A percentile compares a stretch with the other conserved stretches of the same genome.
phyloP scores from a whole-genome alignment of 495 filamentous ascomycete species.

The Venustampulla echinocandica region DNA sequence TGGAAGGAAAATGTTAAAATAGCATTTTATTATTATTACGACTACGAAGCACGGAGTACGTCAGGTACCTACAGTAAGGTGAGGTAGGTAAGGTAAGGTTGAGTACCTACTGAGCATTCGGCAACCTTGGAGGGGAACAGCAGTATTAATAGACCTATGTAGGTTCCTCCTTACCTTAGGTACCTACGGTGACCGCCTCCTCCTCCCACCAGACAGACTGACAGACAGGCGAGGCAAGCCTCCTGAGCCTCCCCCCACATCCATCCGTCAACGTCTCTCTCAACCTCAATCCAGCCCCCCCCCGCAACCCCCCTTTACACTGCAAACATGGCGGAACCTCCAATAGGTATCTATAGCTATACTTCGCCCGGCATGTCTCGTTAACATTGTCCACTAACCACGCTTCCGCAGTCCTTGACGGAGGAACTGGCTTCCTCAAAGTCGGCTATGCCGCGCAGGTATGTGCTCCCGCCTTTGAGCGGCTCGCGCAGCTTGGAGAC shows the following conservation, averaged over 20 bases:
- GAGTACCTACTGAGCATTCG: neutral
- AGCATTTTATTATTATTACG: no score
- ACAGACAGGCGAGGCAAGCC: no score
- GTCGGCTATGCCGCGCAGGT: slow-evolving; percentile 93
- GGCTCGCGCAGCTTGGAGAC: neutral
- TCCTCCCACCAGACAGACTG: slow-evolving; percentile 2
- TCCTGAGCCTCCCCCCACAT: slow-evolving; percentile 2
- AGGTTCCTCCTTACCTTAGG: no score
- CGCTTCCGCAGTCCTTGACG: slow-evolving; percentile 76
- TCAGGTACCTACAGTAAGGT: no score
- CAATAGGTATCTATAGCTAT: slow-evolving; percentile 50
- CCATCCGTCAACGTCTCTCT: slow-evolving; percentile 10
- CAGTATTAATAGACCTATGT: no score
- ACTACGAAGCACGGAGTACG: no score
- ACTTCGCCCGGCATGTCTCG: neutral
- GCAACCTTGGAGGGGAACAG: slow-evolving; percentile 17
- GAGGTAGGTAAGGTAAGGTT: no score
- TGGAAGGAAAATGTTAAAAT: neutral
- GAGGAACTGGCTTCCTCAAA: slow-evolving; percentile 99
- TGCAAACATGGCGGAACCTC: slow-evolving; percentile 57
- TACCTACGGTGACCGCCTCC: slow-evolving; percentile 12
- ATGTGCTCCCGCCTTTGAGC: slow-evolving; percentile 21
- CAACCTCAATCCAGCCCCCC: neutral
- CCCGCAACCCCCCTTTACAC: neutral
- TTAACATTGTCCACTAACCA: slow-evolving; percentile 17